Base-by-base conservation (phyloP, 164 flowering plant species). In the Akebia trifoliata region DNA sequence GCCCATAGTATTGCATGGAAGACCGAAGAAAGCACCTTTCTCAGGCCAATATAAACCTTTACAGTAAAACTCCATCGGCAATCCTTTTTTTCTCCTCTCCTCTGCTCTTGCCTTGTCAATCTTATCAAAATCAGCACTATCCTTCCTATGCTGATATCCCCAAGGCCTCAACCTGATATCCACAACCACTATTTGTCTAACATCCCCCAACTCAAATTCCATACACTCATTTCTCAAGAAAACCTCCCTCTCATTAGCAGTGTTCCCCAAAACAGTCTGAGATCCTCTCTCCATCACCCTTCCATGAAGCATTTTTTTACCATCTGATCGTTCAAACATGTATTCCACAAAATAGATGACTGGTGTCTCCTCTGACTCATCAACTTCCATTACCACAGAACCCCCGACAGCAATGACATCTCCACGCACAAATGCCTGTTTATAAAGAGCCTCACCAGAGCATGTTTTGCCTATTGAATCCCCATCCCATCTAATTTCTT, bases 31-130 rank as follows among this genome's bases (percentile, higher is more conserved):
- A 37, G 87, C 90, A 53, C 99, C 99, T 76, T 60, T 84, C 39
- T 86, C 86, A 50, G 97, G 95, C 71, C 75, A 82, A 62, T 93
- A 93, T 63, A 93, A 67, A 59, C 93, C 86, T 72, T 81, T 90
- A 64, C 97, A 93, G 59, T 78, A 86, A 62, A 81, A 93, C 48
- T 85, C 96, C n/a, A 69, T 64, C 0, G 94, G 81, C 66, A 93
- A 58, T 29, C 90, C 95, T 57, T 81, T 81, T 47, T 36, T 74
- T 53, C 81, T 83, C 62, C 89, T 78, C 57, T 90, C 99, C 53
- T 84, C 95, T 15, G 95, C 95, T 54, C 67, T 77, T 48, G 50
- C 80, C 56, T 73, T 65, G 45, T 86, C 90, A 57, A 65, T 22
- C 56, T 71, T 85, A 42, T 81, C 83, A 50, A 64, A 59, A 26